phyloP scores from a whole-genome alignment of 1,284 basidiomycete genomes.

The Austroboletus niveus region DNA sequence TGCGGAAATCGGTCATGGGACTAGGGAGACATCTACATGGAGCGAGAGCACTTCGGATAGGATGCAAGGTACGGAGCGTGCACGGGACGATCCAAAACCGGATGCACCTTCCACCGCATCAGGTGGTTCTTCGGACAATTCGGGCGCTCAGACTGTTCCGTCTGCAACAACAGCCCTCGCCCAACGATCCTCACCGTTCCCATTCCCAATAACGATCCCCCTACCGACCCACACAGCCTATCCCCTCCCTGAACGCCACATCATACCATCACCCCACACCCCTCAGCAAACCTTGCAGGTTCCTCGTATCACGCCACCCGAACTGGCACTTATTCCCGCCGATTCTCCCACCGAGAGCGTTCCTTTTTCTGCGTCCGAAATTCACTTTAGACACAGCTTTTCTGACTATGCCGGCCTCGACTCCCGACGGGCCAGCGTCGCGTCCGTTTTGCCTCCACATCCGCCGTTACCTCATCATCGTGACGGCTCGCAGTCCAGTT shows the following conservation, averaged over 20 bases:
- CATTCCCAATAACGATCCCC: conserved; percentile 44
- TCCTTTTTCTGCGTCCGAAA: conserved; percentile 65
- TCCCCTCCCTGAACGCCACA: conserved; percentile 24
- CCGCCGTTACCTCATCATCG: conserved; percentile 45
- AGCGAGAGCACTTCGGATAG: conserved; percentile 18
- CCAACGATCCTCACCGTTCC: conserved; percentile 36
- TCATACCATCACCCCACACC: conserved; percentile 11
- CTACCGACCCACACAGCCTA: conserved; percentile 34
- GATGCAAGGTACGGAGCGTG: conserved; percentile 17
- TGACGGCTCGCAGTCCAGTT: conserved; percentile 20
- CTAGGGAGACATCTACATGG: conserved; percentile 7
- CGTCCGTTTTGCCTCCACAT: conserved; percentile 45
- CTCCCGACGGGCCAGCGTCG: conserved; percentile 37
- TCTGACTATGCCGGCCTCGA: conserved; percentile 47
- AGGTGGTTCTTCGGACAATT: conserved; percentile 29
- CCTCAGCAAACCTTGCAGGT: conserved; percentile 10
- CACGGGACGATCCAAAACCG: conserved; percentile 22
- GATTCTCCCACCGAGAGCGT: conserved; percentile 64
- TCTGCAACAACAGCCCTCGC: conserved; percentile 26
- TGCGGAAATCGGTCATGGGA: conserved; percentile 27
- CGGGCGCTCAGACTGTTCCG: conserved; percentile 18
- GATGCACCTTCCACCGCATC: conserved; percentile 35
- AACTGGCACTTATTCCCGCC: conserved; percentile 25
- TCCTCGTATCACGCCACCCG: conserved; percentile 13
- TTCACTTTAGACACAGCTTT: conserved; percentile 55